Conservation (phyloP, 805 yeast species). For the Monosporozyma yasuniensis region DNA sequence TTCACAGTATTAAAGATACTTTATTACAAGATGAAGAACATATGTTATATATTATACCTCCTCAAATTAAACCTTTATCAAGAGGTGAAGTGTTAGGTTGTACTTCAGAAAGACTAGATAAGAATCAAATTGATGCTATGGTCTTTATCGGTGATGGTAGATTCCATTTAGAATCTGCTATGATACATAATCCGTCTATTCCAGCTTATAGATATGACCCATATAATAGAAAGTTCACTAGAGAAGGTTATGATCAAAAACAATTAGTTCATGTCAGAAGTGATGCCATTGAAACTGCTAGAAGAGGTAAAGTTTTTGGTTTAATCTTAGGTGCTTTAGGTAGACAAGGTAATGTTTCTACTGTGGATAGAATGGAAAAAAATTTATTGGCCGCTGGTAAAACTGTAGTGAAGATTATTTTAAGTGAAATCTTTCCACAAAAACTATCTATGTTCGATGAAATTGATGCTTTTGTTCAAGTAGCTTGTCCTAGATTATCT, state of each 20-base stretch:
- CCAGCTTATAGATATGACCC: constrained; percentile 96
- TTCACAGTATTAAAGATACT: constrained; percentile 65
- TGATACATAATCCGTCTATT: constrained; percentile 91
- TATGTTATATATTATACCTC: constrained; percentile 60
- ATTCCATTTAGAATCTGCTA: constrained; percentile 88
- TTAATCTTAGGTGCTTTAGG: constrained; percentile 89
- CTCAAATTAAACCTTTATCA: constrained; percentile 86
- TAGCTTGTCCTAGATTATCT: constrained; percentile 92
- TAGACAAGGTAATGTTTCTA: constrained; percentile 82
- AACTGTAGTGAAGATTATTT: constrained; percentile 66
- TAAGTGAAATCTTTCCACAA: constrained; percentile 89
- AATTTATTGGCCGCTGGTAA: constrained; percentile 47
- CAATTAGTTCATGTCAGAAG: constrained; percentile 68
- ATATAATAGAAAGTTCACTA: constrained; percentile 81
- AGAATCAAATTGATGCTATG: constrained; percentile 63
- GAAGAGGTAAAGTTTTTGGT: constrained; percentile 58
- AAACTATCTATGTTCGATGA: constrained; percentile 88
- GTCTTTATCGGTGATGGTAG: constrained; percentile 93
- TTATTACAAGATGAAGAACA: constrained; percentile 40
- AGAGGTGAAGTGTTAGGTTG: constrained; percentile 96
- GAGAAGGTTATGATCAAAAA: constrained; percentile 79
- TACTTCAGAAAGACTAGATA: constrained; percentile 75
- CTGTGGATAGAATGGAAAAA: constrained; percentile 58
- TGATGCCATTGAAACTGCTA: constrained; percentile 63
- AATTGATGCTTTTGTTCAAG: constrained; percentile 91